Percentiles rank a stretch among this genome's conserved stretches.
Evolutionary conservation across 805 yeast genomes (phyloP).

Genomic region (Debaryomyces castellii): DNA sequence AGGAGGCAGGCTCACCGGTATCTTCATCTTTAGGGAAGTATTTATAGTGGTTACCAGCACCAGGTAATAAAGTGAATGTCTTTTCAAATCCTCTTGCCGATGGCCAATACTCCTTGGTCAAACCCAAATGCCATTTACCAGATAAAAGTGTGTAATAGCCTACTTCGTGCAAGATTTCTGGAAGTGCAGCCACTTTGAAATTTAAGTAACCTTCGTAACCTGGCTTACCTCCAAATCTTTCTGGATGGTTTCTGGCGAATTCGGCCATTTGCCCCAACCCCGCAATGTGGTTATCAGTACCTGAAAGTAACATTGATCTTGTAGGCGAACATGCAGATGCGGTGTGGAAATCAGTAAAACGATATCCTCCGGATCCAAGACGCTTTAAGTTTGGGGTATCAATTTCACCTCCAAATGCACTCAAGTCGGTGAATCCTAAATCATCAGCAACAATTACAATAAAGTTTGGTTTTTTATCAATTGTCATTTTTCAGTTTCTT

Average conservation of each 20-base stretch:
- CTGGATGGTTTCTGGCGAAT: conserved; percentile 36
- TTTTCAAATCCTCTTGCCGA: conserved; percentile 49
- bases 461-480: conserved; percentile 46
- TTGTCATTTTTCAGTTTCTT: conserved; percentile 7
- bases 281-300: conserved; percentile 62
- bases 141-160: conserved; percentile 53
- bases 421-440: conserved; percentile 56
- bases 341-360: conserved; percentile 60
- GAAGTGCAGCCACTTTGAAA: conserved; percentile 50
- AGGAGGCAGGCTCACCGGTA: conserved; percentile 25
- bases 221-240: conserved; percentile 41
- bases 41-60: conserved; percentile 58
- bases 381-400: conserved; percentile 51
- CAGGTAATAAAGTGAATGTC: conserved; percentile 51
- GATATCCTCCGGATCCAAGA: conserved; percentile 35
- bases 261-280: conserved; percentile 62
- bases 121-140: conserved; percentile 65
- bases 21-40: conserved; percentile 35
- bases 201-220: conserved; percentile 59
- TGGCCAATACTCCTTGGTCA: conserved; percentile 48
- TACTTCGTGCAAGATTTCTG: conserved; percentile 47
- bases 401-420: conserved; percentile 58
- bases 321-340: conserved; percentile 69
- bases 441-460: conserved; percentile 61
- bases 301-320: conserved; percentile 58